These are phyloP conservation scores for Solanum tacnaense DNA, from an alignment of 257 asterid genomes.

Conservation along the genomic window DNA sequence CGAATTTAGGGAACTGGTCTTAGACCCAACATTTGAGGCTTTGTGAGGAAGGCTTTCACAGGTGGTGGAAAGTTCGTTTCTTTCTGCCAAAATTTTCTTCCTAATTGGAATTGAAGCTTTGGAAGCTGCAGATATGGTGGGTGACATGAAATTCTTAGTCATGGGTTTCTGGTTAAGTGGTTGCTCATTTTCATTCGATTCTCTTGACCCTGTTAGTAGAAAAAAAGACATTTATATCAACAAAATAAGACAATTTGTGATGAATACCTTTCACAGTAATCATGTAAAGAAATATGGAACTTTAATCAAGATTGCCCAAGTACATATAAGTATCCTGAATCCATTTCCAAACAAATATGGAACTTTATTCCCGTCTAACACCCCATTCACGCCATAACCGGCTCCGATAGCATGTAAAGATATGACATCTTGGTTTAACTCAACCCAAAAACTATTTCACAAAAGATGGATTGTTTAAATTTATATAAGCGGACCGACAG, in stretches of 20 bases:
- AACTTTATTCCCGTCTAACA: neutral
- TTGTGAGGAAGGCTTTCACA: constrained; percentile 8
- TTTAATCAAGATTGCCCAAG: neutral
- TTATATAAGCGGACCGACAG: too few relatives aligned
- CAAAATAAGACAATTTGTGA: neutral
- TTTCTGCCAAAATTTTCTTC: constrained; percentile 48
- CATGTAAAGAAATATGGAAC: neutral
- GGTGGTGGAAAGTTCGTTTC: constrained; percentile 18
- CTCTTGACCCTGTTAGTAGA: constrained; percentile 25
- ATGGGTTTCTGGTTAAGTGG: constrained; percentile 13
- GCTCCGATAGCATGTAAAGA: neutral
- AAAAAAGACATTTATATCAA: neutral
- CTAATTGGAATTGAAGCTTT: constrained; percentile 31
- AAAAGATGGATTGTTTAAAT: too few relatives aligned
- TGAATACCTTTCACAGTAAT: neutral
- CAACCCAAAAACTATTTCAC: neutral
- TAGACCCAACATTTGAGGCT: neutral
- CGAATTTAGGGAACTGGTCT: neutral
- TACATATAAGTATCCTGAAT: too few relatives aligned
- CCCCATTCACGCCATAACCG: neutral
- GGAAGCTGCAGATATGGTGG: constrained; percentile 55
- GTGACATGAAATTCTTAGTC: constrained; percentile 44
- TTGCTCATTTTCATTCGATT: constrained; percentile 49
- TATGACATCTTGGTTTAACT: neutral
- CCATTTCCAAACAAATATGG: too few relatives aligned